Evolutionary conservation across 164 flowering plant species (phyloP).

Genomic region (Amborella trichopoda): DNA sequence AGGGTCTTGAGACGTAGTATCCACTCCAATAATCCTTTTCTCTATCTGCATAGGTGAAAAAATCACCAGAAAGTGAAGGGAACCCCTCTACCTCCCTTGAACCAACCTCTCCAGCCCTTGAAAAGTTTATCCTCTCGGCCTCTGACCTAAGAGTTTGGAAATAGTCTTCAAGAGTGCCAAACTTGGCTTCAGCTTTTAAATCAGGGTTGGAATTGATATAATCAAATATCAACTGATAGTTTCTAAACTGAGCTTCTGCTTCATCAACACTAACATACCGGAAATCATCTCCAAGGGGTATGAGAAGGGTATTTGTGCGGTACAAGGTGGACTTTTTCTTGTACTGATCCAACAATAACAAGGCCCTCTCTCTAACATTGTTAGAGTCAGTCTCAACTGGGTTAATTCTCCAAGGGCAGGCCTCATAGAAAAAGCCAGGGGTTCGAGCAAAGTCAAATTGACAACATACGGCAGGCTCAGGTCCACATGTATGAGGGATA

Average conservation of each 20-base stretch:
- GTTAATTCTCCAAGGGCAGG: constrained; percentile 79
- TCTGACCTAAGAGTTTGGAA: constrained; percentile 86
- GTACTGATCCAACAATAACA: constrained; percentile 74
- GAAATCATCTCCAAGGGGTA: constrained; percentile 98
- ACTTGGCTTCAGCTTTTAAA: constrained; percentile 76
- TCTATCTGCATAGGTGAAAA: constrained; percentile 96
- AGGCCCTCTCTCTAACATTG: constrained; percentile 81
- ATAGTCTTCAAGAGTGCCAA: constrained; percentile 95
- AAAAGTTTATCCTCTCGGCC: constrained; percentile 73
- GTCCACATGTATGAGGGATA: constrained; percentile 98
- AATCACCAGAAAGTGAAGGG: constrained; percentile 91
- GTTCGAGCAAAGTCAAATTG: constrained; percentile 95
- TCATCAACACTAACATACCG: constrained; percentile 75
- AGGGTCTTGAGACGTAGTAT: constrained; percentile 96
- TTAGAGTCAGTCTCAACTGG: constrained; percentile 65
- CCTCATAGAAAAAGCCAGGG: constrained; percentile 58
- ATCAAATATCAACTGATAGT: constrained; percentile 85
- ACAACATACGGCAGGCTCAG: constrained; percentile 97
- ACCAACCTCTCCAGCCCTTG: constrained; percentile 72
- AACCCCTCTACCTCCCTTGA: constrained; percentile 74
- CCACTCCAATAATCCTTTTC: constrained; percentile 98
- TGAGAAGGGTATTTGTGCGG: constrained; percentile 84
- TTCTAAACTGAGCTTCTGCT: constrained; percentile 95
- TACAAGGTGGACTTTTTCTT: constrained; percentile 82
- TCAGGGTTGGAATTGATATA: constrained; percentile 73